These are phyloP conservation scores for Aspergillus unguis DNA, from an alignment of 2,329 filamentous ascomycete species.

Conservation along the genomic window DNA sequence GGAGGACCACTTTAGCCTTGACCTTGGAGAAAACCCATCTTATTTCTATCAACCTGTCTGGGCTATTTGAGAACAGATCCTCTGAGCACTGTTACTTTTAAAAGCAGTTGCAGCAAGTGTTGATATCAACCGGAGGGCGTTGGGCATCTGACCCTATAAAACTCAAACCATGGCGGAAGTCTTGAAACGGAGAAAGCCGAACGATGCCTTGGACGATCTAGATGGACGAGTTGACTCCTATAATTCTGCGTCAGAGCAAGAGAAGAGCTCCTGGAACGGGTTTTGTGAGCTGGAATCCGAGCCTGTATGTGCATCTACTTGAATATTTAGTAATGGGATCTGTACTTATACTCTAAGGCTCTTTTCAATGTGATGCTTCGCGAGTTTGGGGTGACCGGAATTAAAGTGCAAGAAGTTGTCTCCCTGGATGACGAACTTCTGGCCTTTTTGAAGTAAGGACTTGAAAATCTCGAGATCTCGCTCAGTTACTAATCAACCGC, in stretches of 20 bases:
- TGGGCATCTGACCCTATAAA: neutral
- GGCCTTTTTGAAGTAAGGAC: constrained; percentile 58
- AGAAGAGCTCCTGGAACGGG: constrained; percentile 46
- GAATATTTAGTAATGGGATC: neutral
- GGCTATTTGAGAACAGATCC: too few relatives aligned
- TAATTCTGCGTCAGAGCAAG: constrained; percentile 31
- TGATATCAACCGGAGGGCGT: neutral
- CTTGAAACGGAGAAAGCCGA: constrained; percentile 29
- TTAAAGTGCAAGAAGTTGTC: constrained; percentile 74
- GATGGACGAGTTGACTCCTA: constrained; percentile 22
- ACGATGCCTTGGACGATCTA: constrained; percentile 19
- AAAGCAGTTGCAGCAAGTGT: neutral
- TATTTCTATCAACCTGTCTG: neutral
- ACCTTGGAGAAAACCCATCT: neutral
- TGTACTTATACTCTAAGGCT: constrained; percentile 49
- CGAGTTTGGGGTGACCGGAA: constrained; percentile 70
- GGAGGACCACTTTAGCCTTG: neutral
- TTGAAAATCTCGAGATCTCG: neutral
- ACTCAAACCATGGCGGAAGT: constrained; percentile 27
- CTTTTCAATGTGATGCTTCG: constrained; percentile 83
- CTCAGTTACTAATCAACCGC: constrained; percentile 5
- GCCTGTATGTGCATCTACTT: constrained; percentile 56
- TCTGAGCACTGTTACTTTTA: neutral
- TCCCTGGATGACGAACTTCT: constrained; percentile 66
- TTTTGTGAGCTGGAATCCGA: constrained; percentile 79